Base-by-base conservation (phyloP, 2,329 filamentous ascomycete genomes). In the Colletotrichum trifolii region DNA sequence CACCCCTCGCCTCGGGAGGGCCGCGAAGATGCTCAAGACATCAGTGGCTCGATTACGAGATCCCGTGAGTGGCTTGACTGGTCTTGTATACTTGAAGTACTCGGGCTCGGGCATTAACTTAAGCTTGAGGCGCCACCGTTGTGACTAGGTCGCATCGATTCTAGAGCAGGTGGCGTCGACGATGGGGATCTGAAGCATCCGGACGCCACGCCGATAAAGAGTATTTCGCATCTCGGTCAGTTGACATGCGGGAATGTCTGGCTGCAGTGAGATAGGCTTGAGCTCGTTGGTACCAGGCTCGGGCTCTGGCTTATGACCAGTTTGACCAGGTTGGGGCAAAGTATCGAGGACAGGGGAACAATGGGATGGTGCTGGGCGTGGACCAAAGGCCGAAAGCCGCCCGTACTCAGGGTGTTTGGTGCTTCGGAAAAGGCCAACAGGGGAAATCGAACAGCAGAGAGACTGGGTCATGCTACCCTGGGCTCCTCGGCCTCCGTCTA, bases 11-110 rank as follows among this genome's bases (percentile, higher is more conserved):
- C 39, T 62, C 62, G 62, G 57, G 45, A 45, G 50, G 46, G 5
- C 62, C 62, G 57, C 13, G 17, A 49, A 35, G 35, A 39, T 55
- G 40, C 17, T 50, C 12, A 39, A 54, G 36, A 48, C 45, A 61
- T 65, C 47, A 61, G 52, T 65, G 62, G 62, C 15, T 56, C 46
- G 46, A 61, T 61, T 65, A 65, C 58, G 62, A 65, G 52, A 35
- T 47, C 17, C 35, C 33, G 39, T 40, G 35, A 12, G 52, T 56
- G 58, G 58, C 52, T 55, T 61, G 36, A 25, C 38, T 33, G 15
- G 6, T 46, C 36, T 13, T 50, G 52, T 38, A 11, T 53, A 39
- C 46, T 40, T 10, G 61, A 38, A 15, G 15, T n/a, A 15, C 54
- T 62, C 17, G n/a, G 58, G 46, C 17, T 52, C 36, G 46, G 42